Base-by-base conservation (phyloP, 805 yeast species). In the Saccharomycopsis sp. region DNA sequence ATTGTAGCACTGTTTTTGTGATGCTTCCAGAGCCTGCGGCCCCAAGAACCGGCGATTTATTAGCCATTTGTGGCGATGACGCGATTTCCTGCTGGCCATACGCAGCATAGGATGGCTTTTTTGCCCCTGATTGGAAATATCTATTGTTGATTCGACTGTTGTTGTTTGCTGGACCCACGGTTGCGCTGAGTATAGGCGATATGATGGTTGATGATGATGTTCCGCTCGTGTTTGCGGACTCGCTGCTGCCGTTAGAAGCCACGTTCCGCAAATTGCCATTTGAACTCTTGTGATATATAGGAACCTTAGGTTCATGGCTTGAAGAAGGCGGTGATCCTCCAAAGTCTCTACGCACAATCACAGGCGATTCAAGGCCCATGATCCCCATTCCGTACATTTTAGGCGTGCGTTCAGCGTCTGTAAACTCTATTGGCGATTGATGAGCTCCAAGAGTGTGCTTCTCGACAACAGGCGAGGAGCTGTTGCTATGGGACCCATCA, bases 361-460 rank as follows among this genome's bases (percentile, higher is more conserved):
- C 58, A 34, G 62, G 62, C 23, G 58, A 54, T 9, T 59, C 62
- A 5, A 59, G 41, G 2, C 62, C 62, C 56, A 59, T 52, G 5
- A 59, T 59, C 2, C 62, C 62, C 54, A 54, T 57, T 2, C 62
- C 62, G 47, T 56, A 59, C 56, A 51, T 59, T 19, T 56, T 57
- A 2, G 55, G 57, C 12, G 59, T 52, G 19, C 57, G 20, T 25
- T 47, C 61, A 9, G 55, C 24, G 7, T 59, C 62, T 17, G 14
- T 12, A 34, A 20, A 22, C 20, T 38, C 34, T 7, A 14, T 15
- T 2, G 61, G 59, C 23, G 61, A 55, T n/a, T 35, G 19, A 9
- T 25, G 34, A 14, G 22, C 34, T 20, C 42, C 22, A n/a, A n/a
- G n/a, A 14, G 38, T 56, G 24, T 52, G 44, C 24, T 41, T 47